Base-by-base conservation (phyloP, 441 rosid genomes). In the Gossypium schwendimanii region DNA sequence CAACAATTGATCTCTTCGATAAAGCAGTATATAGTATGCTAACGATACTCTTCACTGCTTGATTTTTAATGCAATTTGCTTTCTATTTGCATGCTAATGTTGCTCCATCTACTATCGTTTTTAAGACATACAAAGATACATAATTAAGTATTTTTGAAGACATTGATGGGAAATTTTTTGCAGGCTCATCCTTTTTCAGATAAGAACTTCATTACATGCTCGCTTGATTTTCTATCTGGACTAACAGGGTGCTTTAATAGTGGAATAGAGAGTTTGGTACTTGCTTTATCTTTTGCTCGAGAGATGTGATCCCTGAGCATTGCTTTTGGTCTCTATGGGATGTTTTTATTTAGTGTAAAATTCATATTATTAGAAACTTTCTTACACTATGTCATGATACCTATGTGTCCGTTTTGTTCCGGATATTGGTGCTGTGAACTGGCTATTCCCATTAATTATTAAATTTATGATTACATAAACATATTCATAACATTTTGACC, bases 201-300 rank as follows among this genome's bases (percentile, higher is more conserved):
- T 74, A 90, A 87, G 74, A 97, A 96, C 81, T 93, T 96, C 70
- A 79, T 90, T 5, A 98, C 93, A 45, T 96, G 99, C 76, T 86
- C 94, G 63, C 92, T 96, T 72, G 99, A 96, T 83, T 87, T 96
- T 77, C 97, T 96, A 53, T 96, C 99, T 79, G 99, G 99, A 78
- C 92, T 96, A 76, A 79, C 88, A 4, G 99, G 93, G 81, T 96
- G 99, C 75, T 98, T 96, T 79, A 88, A 91, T 62, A 83, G 92
- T 81, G 93, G 96, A 76, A 87, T 96, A 65, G 97, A 93, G 84
- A 88, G 92, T 84, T 85, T 96, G 99, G 99, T 96, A 88, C 54
- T 70, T 45, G 66, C 75, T 83, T 71, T 73, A 71, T 69, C 63
- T 53, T 44, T 47, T 44, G 14, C 24, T 73, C 60, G 73, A 21